These are phyloP conservation scores for Paratinospora sagittata DNA, from an alignment of 164 flowering plant species.

Conservation along the genomic window DNA sequence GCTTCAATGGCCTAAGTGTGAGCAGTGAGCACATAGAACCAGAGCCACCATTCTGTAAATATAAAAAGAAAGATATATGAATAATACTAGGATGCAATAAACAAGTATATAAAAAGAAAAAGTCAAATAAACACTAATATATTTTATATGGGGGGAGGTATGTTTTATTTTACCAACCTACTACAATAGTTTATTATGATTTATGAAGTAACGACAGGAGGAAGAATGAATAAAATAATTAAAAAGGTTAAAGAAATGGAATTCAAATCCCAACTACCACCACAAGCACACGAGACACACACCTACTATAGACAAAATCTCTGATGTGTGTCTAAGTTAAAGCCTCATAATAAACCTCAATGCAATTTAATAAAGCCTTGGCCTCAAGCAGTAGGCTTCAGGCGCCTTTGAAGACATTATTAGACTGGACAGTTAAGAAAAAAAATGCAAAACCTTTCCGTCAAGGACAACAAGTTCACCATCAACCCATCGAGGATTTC, in stretches of 20 bases:
- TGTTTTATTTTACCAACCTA: neutral
- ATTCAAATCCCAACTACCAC: neutral
- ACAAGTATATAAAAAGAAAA: no score
- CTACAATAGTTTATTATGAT: neutral
- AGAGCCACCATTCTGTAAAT: no score
- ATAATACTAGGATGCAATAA: no score
- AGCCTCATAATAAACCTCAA: neutral
- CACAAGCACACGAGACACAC: no score
- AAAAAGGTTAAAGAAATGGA: neutral
- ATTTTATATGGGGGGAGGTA: no score
- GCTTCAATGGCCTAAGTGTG: no score
- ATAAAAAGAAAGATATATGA: no score
- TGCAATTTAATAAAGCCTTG: neutral
- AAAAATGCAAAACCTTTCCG: conserved; percentile 61
- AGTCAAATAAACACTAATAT: no score
- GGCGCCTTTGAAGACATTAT: neutral
- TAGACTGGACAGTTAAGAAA: neutral
- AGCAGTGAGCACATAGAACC: no score
- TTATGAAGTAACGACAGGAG: neutral
- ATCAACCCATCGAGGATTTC: conserved; percentile 94
- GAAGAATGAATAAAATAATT: neutral
- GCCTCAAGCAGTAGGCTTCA: neutral
- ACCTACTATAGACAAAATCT: no score
- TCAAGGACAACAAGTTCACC: conserved; percentile 96
- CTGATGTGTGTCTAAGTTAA: no score